Percentiles rank a stretch among this genome's conserved stretches.
phyloP scores from a whole-genome alignment of 352 stramenopile species.

The Globisporangium echinulatum region DNA sequence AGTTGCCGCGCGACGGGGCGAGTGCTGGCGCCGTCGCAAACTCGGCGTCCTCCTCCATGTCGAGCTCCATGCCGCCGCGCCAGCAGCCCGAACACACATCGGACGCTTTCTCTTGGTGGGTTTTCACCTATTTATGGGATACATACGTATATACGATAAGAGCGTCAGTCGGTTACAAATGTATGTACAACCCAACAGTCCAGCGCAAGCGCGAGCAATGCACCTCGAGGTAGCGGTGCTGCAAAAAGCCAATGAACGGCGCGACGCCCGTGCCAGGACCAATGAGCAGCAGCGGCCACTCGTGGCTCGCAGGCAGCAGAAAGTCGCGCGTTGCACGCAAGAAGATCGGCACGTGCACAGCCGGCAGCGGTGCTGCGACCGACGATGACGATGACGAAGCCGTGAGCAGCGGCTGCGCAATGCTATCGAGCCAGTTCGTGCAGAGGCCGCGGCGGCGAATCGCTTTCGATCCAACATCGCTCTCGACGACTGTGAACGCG shows the following conservation, averaged over 20 bases:
- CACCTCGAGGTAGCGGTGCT: conserved; percentile 66
- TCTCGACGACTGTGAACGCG: conserved; percentile 91
- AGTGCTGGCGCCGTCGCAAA: conserved; percentile 18
- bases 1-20: conserved; percentile 46
- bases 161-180: background rate
- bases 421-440: conserved; percentile 51
- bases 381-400: background rate
- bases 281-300: conserved; percentile 91
- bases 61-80: conserved; percentile 55
- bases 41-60: conserved; percentile 38
- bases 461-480: conserved; percentile 34
- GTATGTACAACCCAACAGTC: background rate
- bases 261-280: conserved; percentile 94
- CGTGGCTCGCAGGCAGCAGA: conserved; percentile 68
- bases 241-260: conserved; percentile 95
- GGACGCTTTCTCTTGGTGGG: conserved; percentile 15
- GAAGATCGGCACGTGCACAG: conserved; percentile 79
- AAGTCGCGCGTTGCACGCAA: conserved; percentile 89
- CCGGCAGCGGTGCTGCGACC: background rate
- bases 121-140: conserved; percentile 2
- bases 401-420: conserved; percentile 37
- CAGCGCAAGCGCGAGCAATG: background rate
- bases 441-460: conserved; percentile 49
- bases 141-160: too few species aligned
- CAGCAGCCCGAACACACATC: conserved; percentile 63